Base-by-base conservation (phyloP, 192 early-diverging fungal genomes). In the Coemansia brasiliensis region DNA sequence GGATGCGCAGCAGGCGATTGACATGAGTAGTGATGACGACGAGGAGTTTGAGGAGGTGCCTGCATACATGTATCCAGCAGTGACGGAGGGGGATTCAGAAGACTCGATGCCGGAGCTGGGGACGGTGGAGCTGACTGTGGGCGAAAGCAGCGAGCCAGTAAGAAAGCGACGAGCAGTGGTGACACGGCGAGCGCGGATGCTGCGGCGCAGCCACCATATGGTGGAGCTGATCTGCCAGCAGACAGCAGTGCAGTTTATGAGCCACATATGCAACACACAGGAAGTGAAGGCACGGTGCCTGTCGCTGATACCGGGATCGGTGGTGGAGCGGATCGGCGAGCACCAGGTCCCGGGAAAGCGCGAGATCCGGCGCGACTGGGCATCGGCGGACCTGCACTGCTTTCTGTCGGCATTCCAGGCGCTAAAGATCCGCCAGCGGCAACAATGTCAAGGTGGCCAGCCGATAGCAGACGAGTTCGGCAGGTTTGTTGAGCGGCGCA, bases 311-410 rank as follows among this genome's bases (percentile, higher is more conserved):
- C 65, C 74, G 7, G 20, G 26, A 3, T 52, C 22, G 45, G 29
- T 40, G 8, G 37, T 53, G 13, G 57, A 63, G 5, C 63, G 68
- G 22, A 53, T 78, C 4, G 37, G 51, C 18, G 39, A 59, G 48
- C 74, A 78, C 49, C 37, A 60, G 27, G 62, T 63, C 26, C 64
- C 74, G 0, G 40, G 40, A 17, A 48, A 52, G 17, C 48, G 22
- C 39, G 63, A 57, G 35, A 27, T 71, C 17, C 55, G 74, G 5
- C 60, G 68, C 46, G 74, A 78, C 20, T 78, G 74, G 74, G 68
- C 63, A 1, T 63, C 68, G 12, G 49, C 64, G 1, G 74, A 78
- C 22, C 50, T 78, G 62, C 67, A 59, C 40, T 52, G 50, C 25
- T 45, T 69, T 13, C 15, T 77, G 45, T 46, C 63, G 9, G 49